Percentiles rank a stretch among this genome's conserved stretches.
These are phyloP conservation scores for Neurospora pannonica DNA, from an alignment of 495 filamentous ascomycete genomes.

Conservation along the genomic window DNA sequence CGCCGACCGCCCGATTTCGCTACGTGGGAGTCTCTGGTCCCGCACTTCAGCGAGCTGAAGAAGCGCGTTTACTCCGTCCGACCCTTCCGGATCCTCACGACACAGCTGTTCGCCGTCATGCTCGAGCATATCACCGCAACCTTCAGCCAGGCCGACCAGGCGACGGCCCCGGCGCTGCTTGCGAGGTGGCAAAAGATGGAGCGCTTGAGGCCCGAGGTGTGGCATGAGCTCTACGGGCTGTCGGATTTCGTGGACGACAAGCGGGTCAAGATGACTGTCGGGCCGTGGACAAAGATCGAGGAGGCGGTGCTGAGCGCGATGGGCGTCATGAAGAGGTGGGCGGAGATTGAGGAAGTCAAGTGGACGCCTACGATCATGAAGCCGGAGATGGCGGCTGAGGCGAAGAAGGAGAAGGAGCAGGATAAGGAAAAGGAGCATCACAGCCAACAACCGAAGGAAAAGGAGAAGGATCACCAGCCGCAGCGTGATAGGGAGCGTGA, in stretches of 20 bases:
- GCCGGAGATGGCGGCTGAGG: not conserved
- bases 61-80: conserved; percentile 8
- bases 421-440: conserved; percentile 1
- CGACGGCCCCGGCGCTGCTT: conserved; percentile 6
- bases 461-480: not conserved
- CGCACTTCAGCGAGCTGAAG: conserved; percentile 24
- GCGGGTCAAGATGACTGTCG: conserved; percentile 16
- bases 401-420: conserved; percentile 1
- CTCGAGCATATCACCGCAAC: conserved; percentile 26
- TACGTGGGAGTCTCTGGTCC: conserved; percentile 21
- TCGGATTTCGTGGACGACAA: conserved; percentile 14
- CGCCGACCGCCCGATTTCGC: conserved; percentile 12
- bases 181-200: conserved; percentile 9
- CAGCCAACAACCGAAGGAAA: not conserved
- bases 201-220: conserved; percentile 11
- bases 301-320: conserved; percentile 18
- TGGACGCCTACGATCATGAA: conserved; percentile 17
- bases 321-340: conserved; percentile 21
- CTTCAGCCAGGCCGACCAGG: conserved; percentile 16
- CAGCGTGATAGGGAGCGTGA: conserved; percentile 2
- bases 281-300: conserved; percentile 28
- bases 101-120: conserved; percentile 27
- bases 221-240: conserved; percentile 13
- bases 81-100: conserved; percentile 20
- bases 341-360: conserved; percentile 19